A percentile compares a stretch with the other conserved stretches of the same genome.
phyloP scores from a whole-genome alignment of 129 eudicot species.

The Helianthus annuus region HanXRQr2.0-SUNRISE NC_035449.2:68888357-68888856 shows the following conservation, averaged over 20 bases:
- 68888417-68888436: conserved; percentile 85
- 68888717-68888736: too few species aligned
- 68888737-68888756: too few species aligned
- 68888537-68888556: conserved; percentile 76
- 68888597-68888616: conserved; percentile 88
- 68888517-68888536: conserved; percentile 76
- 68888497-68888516: conserved; percentile 83
- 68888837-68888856: too few species aligned
- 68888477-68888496: conserved; percentile 87
- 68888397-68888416: conserved; percentile 80
- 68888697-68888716: too few species aligned
- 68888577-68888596: conserved; percentile 87
- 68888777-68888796: too few species aligned
- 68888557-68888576: conserved; percentile 80
- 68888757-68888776: too few species aligned
- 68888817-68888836: not conserved
- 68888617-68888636: conserved; percentile 61
- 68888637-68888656: not conserved
- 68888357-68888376: conserved; percentile 65
- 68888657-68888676: too few species aligned
- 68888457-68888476: conserved; percentile 76
- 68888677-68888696: too few species aligned
- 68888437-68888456: conserved; percentile 73
- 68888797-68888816: too few species aligned
- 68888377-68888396: conserved; percentile 70